phyloP scores from a whole-genome alignment of 768 basidiomycete species.

The Coprinellus aureogranulatus region DNA sequence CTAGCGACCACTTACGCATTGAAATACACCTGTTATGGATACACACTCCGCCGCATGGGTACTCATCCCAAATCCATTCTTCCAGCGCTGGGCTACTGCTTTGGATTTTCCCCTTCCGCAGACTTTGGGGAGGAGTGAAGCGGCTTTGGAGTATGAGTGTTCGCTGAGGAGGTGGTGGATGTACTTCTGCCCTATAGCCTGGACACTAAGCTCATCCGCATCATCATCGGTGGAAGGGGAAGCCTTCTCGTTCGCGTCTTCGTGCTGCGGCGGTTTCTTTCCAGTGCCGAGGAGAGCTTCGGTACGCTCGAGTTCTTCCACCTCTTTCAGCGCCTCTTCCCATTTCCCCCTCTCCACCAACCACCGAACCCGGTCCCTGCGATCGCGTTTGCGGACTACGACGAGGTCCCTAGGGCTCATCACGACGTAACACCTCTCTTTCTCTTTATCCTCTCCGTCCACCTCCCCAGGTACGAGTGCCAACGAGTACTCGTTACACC shows the following conservation, averaged over 20 bases:
- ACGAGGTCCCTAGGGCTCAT: slow-evolving; percentile 85
- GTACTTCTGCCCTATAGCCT: slow-evolving; percentile 80
- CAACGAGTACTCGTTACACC: slow-evolving; percentile 83
- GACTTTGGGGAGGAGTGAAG: slow-evolving; percentile 78
- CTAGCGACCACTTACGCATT: slow-evolving; percentile 40
- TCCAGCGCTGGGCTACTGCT: slow-evolving; percentile 82
- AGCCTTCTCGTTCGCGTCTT: slow-evolving; percentile 3
- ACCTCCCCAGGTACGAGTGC: slow-evolving; percentile 14
- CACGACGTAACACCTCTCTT: slow-evolving; percentile 68
- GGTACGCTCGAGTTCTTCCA: slow-evolving; percentile 62
- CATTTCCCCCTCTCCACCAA: slow-evolving; percentile 81
- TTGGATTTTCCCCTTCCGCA: slow-evolving; percentile 42
- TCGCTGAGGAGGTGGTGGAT: slow-evolving; percentile 81
- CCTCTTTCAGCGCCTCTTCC: slow-evolving; percentile 83
- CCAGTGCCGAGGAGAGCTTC: slow-evolving; percentile 19
- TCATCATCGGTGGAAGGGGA: slow-evolving; percentile 30
- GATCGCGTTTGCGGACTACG: slow-evolving; percentile 83
- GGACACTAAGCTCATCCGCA: slow-evolving; percentile 46
- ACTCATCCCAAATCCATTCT: slow-evolving; percentile 76
- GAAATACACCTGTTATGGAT: slow-evolving; percentile 56
- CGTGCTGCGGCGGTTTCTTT: not conserved
- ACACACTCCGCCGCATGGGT: slow-evolving; percentile 52
- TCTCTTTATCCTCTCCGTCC: slow-evolving; percentile 27
- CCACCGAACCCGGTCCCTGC: slow-evolving; percentile 89
- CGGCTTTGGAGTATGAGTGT: slow-evolving; percentile 80